These are phyloP conservation scores for Kernera saxatilis DNA, from an alignment of 345 rosid genomes.

Conservation along the genomic window DNA sequence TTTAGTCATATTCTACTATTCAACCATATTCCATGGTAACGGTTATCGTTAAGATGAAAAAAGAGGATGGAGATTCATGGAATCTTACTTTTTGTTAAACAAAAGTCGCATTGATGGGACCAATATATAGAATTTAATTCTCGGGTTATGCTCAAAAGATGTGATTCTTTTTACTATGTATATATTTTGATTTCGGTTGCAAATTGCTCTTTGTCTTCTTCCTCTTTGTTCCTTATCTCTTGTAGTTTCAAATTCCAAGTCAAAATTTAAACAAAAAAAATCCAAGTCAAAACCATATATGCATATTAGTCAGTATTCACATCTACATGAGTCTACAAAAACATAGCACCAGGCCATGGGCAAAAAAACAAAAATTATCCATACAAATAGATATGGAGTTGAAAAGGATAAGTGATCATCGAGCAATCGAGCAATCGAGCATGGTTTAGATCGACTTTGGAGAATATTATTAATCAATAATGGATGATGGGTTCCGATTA, in stretches of 20 bases:
- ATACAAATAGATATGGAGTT: not conserved
- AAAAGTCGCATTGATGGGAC: conserved; percentile 21
- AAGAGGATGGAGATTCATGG: conserved; percentile 26
- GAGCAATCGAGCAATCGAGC: not conserved
- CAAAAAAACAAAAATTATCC: not conserved
- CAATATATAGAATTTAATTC: not conserved
- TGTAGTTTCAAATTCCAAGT: not conserved
- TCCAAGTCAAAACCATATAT: not conserved
- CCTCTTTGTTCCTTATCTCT: conserved; percentile 8
- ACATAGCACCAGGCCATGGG: not conserved
- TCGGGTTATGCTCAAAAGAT: conserved; percentile 6
- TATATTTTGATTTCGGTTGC: not conserved
- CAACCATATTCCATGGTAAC: no score
- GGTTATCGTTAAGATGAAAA: no score
- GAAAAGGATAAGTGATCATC: not conserved
- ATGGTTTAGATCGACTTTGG: not conserved
- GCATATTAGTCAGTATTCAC: not conserved
- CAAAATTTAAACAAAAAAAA: no score
- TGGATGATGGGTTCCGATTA: conserved; percentile 29
- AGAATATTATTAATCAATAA: conserved; percentile 7
- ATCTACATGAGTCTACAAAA: not conserved
- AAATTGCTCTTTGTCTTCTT: conserved; percentile 23
- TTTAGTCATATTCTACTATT: no score
- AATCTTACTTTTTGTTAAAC: not conserved
- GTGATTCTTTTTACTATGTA: conserved; percentile 17